phyloP scores from a whole-genome alignment of 768 basidiomycete species.

The Boletus rufocinnamomeus region DNA sequence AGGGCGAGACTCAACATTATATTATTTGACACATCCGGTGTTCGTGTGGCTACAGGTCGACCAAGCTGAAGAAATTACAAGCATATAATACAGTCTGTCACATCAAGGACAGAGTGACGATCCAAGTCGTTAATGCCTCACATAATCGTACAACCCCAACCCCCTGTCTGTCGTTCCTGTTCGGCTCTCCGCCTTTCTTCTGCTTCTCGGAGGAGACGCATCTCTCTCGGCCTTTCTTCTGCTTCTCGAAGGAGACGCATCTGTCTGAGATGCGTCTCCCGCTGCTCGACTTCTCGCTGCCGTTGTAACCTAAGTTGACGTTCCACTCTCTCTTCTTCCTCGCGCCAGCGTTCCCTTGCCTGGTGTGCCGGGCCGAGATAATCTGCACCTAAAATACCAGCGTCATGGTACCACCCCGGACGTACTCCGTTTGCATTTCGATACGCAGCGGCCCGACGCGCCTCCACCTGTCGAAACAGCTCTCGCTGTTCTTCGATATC shows the following conservation, averaged over 20 bases:
- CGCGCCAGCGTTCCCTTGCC: background rate
- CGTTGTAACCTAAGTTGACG: background rate
- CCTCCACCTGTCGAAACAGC: constrained; percentile 16
- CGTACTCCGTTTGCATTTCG: background rate
- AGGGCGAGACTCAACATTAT: background rate
- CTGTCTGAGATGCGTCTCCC: constrained; percentile 6
- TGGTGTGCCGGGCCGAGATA: background rate
- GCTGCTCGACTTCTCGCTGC: constrained; percentile 8
- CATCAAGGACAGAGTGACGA: background rate
- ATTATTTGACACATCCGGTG: background rate
- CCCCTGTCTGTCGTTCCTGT: background rate
- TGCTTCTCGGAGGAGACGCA: constrained; percentile 1
- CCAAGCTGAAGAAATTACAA: background rate
- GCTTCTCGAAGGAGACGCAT: constrained; percentile 1
- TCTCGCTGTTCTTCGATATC: constrained; percentile 26
- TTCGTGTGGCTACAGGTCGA: background rate
- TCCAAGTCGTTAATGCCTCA: background rate
- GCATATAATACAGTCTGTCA: background rate
- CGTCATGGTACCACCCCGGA: background rate
- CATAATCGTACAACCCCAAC: constrained; percentile 33
- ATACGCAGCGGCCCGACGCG: constrained; percentile 9
- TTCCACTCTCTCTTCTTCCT: constrained; percentile 1
- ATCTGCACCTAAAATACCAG: background rate
- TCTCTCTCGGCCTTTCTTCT: constrained; percentile 12
- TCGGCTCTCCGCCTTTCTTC: constrained; percentile 11